Evolutionary conservation across 2,329 filamentous ascomycete species (phyloP).

Genomic region (Coniochaeta ligniaria): DNA sequence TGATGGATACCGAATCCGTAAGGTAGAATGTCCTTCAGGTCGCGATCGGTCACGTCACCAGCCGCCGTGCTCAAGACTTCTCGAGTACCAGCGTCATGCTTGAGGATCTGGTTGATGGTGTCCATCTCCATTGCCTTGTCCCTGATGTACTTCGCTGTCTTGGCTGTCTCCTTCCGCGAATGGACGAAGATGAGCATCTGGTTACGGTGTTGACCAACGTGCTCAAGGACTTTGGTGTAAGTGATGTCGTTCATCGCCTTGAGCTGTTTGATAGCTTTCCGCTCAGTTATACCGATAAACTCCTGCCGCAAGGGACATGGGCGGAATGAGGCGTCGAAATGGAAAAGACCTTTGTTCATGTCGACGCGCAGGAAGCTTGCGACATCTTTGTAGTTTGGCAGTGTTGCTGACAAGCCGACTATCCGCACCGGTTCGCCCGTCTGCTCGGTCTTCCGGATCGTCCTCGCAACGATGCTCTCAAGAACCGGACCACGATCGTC

Average conservation of each 20-base stretch:
- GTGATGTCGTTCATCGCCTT: conserved; percentile 99
- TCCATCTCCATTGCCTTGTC: conserved; percentile 97
- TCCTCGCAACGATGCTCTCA: conserved; percentile 93
- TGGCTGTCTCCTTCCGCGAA: conserved; percentile 95
- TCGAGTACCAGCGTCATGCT: conserved; percentile 83
- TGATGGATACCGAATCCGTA: conserved; percentile 99
- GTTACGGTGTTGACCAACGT: conserved; percentile 85
- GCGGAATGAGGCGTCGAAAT: conserved; percentile 90
- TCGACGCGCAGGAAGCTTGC: conserved; percentile 93
- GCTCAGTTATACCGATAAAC: conserved; percentile 94
- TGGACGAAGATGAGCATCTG: conserved; percentile 99
- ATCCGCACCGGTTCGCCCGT: conserved; percentile 89
- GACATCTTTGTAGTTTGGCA: conserved; percentile 95
- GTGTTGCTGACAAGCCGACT: conserved; percentile 85
- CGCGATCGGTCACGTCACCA: conserved; percentile 72
- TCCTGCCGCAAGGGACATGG: conserved; percentile 94
- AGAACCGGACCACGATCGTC: conserved; percentile 95
- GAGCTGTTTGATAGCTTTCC: conserved; percentile 96
- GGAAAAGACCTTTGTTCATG: conserved; percentile 77
- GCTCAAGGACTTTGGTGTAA: conserved; percentile 94
- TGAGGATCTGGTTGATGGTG: conserved; percentile 91
- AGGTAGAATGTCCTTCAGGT: conserved; percentile 88
- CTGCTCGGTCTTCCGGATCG: conserved; percentile 87
- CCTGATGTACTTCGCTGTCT: conserved; percentile 91
- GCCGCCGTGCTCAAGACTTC: conserved; percentile 84